Percentiles rank a stretch among this genome's conserved stretches.
Evolutionary conservation across 1,139 yeast genomes (phyloP).

Genomic region (Scheffersomyces titani): DNA sequence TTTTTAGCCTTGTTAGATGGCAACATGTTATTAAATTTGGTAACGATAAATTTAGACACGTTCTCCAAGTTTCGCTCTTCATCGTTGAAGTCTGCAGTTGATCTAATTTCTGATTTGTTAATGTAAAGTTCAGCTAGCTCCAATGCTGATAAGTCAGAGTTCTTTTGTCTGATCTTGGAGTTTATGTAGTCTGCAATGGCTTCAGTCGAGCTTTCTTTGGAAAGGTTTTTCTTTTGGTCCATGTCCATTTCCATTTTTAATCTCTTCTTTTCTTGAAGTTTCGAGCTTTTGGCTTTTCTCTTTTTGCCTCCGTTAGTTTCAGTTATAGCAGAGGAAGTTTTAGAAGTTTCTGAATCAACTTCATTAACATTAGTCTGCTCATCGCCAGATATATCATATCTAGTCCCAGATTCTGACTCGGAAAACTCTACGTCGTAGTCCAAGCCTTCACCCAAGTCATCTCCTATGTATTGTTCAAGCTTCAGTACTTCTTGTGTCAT

Average conservation of each 20-base stretch:
- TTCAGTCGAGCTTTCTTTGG: slow-evolving; percentile 50
- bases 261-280: slow-evolving; percentile 53
- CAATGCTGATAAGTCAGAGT: slow-evolving; percentile 60
- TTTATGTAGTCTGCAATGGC: slow-evolving; percentile 63
- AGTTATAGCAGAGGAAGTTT: slow-evolving; percentile 9
- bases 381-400: background rate
- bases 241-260: slow-evolving; percentile 60
- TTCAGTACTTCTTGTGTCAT: slow-evolving; percentile 5
- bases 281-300: slow-evolving; percentile 33
- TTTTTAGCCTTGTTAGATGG: slow-evolving; percentile 25
- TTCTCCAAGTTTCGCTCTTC: slow-evolving; percentile 51
- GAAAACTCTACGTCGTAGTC: slow-evolving; percentile 51
- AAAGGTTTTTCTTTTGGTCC: slow-evolving; percentile 49
- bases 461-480: slow-evolving; percentile 20
- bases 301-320: slow-evolving; percentile 22
- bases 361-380: background rate
- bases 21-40: slow-evolving; percentile 46
- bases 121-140: slow-evolving; percentile 63
- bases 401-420: slow-evolving; percentile 8
- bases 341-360: slow-evolving; percentile 3
- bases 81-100: slow-evolving; percentile 48
- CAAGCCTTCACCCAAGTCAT: slow-evolving; percentile 71
- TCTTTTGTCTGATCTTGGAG: slow-evolving; percentile 47
- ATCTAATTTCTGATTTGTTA: slow-evolving; percentile 47
- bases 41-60: slow-evolving; percentile 44